A percentile compares a stretch with the other conserved stretches of the same genome.
Evolutionary conservation across 805 yeast genomes (phyloP).

Genomic region (Metschnikowia arizonensis): DNA sequence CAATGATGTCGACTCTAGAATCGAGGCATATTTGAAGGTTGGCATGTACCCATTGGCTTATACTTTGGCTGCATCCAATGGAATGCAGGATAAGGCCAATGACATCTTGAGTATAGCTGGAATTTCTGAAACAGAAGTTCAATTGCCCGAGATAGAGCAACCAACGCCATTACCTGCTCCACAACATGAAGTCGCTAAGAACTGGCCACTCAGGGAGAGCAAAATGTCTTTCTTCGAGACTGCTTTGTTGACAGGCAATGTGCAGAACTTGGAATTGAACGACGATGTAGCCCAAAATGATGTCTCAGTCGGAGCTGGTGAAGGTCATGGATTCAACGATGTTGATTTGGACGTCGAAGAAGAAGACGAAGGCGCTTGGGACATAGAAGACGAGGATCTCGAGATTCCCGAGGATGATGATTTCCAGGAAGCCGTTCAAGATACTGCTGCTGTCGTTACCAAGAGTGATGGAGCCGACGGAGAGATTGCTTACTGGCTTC

Average conservation of each 20-base stretch:
- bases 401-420: constrained; percentile 48
- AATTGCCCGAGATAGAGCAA: constrained; percentile 52
- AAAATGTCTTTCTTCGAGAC: constrained; percentile 78
- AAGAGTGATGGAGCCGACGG: constrained; percentile 36
- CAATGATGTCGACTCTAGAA: constrained; percentile 70
- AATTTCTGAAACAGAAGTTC: constrained; percentile 55
- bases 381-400: constrained; percentile 71
- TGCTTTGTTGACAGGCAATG: constrained; percentile 67
- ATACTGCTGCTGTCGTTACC: constrained; percentile 3
- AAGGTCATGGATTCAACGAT: constrained; percentile 13
- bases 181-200: constrained; percentile 40
- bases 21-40: constrained; percentile 65
- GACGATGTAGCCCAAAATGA: constrained; percentile 23
- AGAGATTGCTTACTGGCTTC: constrained; percentile 77
- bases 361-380: constrained; percentile 78
- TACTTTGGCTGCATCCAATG: constrained; percentile 84
- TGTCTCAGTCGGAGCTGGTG: background rate
- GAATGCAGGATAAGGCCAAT: constrained; percentile 70
- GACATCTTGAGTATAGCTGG: constrained; percentile 70
- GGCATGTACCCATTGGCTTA: constrained; percentile 89
- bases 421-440: constrained; percentile 25
- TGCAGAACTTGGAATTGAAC: constrained; percentile 59
- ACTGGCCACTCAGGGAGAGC: constrained; percentile 82
- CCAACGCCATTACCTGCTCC: constrained; percentile 47
- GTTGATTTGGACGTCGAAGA: constrained; percentile 26